A percentile compares a stretch with the other conserved stretches of the same genome.
Evolutionary conservation across 805 yeast genomes (phyloP).

Genomic region (Spathaspora sp.): DNA sequence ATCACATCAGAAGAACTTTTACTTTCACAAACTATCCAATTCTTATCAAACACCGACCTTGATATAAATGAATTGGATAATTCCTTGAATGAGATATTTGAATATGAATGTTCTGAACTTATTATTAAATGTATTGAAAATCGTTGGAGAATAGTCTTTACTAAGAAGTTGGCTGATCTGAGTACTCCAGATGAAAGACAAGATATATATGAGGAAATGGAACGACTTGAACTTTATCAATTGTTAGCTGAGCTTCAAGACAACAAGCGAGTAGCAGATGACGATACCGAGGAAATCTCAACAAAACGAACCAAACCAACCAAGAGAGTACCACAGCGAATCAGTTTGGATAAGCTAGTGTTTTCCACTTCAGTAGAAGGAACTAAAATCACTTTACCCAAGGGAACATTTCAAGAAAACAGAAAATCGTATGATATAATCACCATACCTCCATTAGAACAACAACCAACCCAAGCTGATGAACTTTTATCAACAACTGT

Average conservation of each 20-base stretch:
- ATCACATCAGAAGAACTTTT: slow-evolving; percentile 21
- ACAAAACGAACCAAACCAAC: slow-evolving; percentile 27
- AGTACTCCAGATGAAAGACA: slow-evolving; percentile 23
- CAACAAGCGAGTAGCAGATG: slow-evolving; percentile 18
- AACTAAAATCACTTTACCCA: slow-evolving; percentile 69
- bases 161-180: slow-evolving; percentile 26
- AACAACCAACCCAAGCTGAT: slow-evolving; percentile 38
- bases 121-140: slow-evolving; percentile 49
- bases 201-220: slow-evolving; percentile 42
- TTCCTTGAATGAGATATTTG: slow-evolving; percentile 50
- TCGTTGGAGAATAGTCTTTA: slow-evolving; percentile 51
- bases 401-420: slow-evolving; percentile 75
- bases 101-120: slow-evolving; percentile 48
- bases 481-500: slow-evolving; percentile 52
- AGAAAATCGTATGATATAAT: slow-evolving; percentile 81
- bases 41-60: slow-evolving; percentile 35
- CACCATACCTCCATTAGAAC: slow-evolving; percentile 73
- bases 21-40: slow-evolving; percentile 6
- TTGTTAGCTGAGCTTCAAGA: slow-evolving; percentile 40
- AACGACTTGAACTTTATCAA: slow-evolving; percentile 32
- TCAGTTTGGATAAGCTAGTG: slow-evolving; percentile 5
- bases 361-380: slow-evolving; percentile 39
- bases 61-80: slow-evolving; percentile 48
- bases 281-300: slow-evolving; percentile 49
- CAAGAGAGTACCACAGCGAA: slow-evolving; percentile 3